Percentiles rank a stretch among this genome's conserved stretches.
Evolutionary conservation across 148 eudicot genomes (phyloP).

Genomic region (Vaccinium corymbosum): DNA sequence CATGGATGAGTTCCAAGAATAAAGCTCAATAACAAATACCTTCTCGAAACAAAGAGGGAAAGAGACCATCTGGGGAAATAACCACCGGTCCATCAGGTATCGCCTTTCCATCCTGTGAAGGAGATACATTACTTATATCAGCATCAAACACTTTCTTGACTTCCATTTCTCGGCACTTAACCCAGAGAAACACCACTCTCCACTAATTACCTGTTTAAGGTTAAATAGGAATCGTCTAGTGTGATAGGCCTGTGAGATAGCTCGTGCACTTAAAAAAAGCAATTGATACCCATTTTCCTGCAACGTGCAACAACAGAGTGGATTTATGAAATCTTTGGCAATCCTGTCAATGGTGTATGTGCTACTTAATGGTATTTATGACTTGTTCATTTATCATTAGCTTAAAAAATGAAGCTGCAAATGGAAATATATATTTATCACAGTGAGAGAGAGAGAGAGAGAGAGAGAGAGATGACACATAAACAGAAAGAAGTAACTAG

Average conservation of each 20-base stretch:
- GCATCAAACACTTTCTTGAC: neutral
- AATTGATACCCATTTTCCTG: conserved; percentile 98
- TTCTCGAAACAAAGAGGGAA: conserved; percentile 93
- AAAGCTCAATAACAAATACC: conserved; percentile 36
- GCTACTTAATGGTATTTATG: neutral
- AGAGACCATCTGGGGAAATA: conserved; percentile 96
- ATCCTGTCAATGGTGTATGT: neutral
- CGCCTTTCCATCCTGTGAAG: conserved; percentile 78
- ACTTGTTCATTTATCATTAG: neutral
- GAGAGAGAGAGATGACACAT: neutral
- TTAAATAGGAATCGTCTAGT: conserved; percentile 86
- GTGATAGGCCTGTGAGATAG: conserved; percentile 82
- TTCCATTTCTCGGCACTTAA: neutral
- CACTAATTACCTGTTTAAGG: conserved; percentile 74
- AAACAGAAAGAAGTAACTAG: neutral
- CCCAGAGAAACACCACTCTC: neutral
- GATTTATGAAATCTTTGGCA: neutral
- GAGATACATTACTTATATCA: conserved; percentile 9
- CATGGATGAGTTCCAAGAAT: neutral
- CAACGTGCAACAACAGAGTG: conserved; percentile 22
- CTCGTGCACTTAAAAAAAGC: conserved; percentile 93
- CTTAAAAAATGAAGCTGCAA: neutral
- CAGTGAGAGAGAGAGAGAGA: too few relatives aligned
- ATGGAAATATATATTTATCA: neutral
- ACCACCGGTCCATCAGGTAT: conserved; percentile 94